Evolutionary conservation across 495 filamentous ascomycete genomes (phyloP), one percentile per base, ranked within the genome.

Genomic region (Talaromyces liani): DNA sequence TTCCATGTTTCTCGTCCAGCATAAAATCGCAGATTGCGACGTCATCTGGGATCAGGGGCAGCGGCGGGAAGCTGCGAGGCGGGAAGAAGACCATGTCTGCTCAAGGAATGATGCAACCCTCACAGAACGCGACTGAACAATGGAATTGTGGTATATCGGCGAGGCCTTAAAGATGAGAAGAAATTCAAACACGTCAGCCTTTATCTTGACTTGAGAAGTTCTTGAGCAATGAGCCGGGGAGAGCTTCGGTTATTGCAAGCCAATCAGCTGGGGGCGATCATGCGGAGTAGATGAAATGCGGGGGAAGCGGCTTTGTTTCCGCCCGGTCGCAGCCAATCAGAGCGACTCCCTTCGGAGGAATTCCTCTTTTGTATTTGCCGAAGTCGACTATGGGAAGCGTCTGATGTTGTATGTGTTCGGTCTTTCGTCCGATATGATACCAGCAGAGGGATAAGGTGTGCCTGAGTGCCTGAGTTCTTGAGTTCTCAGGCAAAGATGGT

Each of bases 21-120:
- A 94, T 90, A 72, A 96, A 96, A 54, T 95, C 87, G 67, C 82
- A 79, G 60, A 97, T 80, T 0, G 91, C 82, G 65, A 96, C 81
- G 29, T 85, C 85, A 69, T 95, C 91, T 5, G 91, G 91, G 3
- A 88, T 80, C 34, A 87, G 83, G 0, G 85, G 85, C 56, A 96
- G 79, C 68, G 85, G 73, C 33, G 88, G 89, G 14, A 86, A 84
- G 82, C 84, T 88, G 68, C 83, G 74, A 24, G 90, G 86, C 58
- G 90, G 81, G 63, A 80, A 79, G 77, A 96, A 95, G 16, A 93
- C 89, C 92, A 96, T 96, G 65, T 10, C 31, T 36, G 6, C 12
- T 16, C 16, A 8, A 56, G 10, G 2, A 29, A 4, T 27, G 22
- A 22, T 51, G 47, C 47, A 51, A 10, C 16, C 6, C 7, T 33